Evolutionary conservation across 129 eudicot species (phyloP), one percentile per base, ranked within the genome.

Genomic region (Flaveria trinervia): DNA sequence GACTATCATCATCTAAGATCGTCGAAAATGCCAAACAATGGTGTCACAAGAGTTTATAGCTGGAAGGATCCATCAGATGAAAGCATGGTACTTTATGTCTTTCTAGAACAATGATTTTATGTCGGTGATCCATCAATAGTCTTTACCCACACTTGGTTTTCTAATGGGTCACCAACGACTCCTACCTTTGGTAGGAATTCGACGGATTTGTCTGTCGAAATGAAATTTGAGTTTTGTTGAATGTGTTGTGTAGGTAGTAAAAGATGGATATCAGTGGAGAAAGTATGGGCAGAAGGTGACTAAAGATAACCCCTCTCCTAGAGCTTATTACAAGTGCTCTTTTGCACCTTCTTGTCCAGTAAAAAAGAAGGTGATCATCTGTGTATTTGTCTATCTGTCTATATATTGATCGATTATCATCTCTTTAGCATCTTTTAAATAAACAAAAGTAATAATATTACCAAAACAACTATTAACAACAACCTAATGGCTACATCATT

Each of bases 281-380:
- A 92, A 92, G 71, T 92, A 92, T 75, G 97, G 97, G 18, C 96
- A 92, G 70, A 92, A 92, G 77, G 93, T 89, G 25, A 89, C 93
- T 1, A 86, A 89, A 85, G 96, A 92, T 77, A 92, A 92, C 79
- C 92, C 96, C 17, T 92, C 92, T 77, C 96, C 96, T 1, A 89
- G 96, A 83, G 96, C 97, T 62, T 92, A 92, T 72, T 92, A 79
- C 46, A 88, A 83, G 76, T 89, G 96, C 71, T 81, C 92, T 7
- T 83, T 67, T 67, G 88, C 97, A 45, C 96, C 97, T 8, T 54
- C 50, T 36, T 92, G 97, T 78, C 96, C 86, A 8, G 97, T 86
- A 68, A 92, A 88, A 78, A 92, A 89, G 89, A 92, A 92, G 92
- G 97, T 86, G 25, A 33, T 20, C 17, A 0, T 30, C 36, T 30